Evolutionary conservation across 257 asterid species (phyloP).

Genomic region (Gardenia jasminoides): DNA sequence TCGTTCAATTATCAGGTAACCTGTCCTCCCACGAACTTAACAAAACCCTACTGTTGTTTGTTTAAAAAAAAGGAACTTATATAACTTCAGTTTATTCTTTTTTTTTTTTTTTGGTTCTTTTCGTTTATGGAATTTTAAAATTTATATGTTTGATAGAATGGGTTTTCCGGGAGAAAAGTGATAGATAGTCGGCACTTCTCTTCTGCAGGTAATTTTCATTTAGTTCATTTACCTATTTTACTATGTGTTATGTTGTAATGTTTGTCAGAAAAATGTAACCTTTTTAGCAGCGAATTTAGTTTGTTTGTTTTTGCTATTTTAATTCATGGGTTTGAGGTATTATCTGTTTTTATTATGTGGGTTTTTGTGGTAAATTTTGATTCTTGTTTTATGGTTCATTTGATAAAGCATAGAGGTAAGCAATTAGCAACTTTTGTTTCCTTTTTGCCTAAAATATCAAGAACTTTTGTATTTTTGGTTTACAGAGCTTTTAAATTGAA

Average conservation of each 20-base stretch:
- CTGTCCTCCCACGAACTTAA: background rate
- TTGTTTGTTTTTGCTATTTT: constrained; percentile 8
- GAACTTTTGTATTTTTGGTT: no score
- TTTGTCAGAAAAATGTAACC: no score
- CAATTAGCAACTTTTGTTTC: no score
- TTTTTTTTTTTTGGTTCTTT: no score
- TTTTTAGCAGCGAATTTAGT: background rate
- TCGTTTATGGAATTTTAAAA: background rate
- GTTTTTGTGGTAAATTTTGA: background rate
- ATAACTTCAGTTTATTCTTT: background rate
- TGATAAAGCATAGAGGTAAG: background rate
- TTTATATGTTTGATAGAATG: constrained; percentile 34
- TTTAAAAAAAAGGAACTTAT: background rate
- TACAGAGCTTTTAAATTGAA: background rate
- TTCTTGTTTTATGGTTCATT: background rate
- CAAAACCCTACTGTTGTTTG: background rate
- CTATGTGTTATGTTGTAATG: no score
- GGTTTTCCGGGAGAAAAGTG: constrained; percentile 41
- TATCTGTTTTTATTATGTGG: background rate
- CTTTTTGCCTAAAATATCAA: no score
- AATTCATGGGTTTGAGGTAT: background rate
- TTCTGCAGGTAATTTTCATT: constrained; percentile 16
- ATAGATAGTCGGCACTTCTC: constrained; percentile 29
- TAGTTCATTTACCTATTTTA: no score
- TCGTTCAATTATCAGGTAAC: constrained; percentile 12